Evolutionary conservation across 2,329 filamentous ascomycete species (phyloP).

Genomic region (Coniella lustricola): DNA sequence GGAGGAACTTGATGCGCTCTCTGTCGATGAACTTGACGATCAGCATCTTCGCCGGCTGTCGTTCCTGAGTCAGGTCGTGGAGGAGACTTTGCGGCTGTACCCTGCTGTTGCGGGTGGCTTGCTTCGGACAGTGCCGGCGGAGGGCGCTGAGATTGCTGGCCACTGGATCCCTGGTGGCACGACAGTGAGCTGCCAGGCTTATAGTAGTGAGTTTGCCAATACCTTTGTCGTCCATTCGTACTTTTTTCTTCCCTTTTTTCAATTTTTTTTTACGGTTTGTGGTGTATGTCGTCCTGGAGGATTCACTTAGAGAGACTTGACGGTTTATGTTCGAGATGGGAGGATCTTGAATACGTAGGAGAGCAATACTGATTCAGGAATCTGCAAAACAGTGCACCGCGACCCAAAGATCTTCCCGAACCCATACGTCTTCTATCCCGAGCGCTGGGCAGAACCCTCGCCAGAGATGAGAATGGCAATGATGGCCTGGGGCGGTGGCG

Average conservation of each 20-base stretch:
- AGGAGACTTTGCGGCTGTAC: constrained; percentile 40
- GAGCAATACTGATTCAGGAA: neutral
- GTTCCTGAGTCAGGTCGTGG: constrained; percentile 35
- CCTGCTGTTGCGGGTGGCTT: constrained; percentile 32
- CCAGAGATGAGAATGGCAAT: constrained; percentile 22
- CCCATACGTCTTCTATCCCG: constrained; percentile 29
- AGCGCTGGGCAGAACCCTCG: constrained; percentile 29
- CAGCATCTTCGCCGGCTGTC: constrained; percentile 29
- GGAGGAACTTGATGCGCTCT: constrained; percentile 28
- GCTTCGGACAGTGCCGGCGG: constrained; percentile 32
- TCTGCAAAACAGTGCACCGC: constrained; percentile 30
- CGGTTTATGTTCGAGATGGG: too few species aligned
- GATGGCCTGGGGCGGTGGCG: constrained; percentile 25
- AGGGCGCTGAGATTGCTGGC: constrained; percentile 31
- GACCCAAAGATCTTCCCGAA: constrained; percentile 32
- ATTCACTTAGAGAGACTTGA: too few species aligned
- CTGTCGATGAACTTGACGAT: constrained; percentile 23
- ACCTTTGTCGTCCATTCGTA: too few species aligned
- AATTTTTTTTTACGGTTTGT: too few species aligned
- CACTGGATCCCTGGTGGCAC: constrained; percentile 33
- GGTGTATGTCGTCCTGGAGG: too few species aligned
- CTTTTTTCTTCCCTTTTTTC: neutral
- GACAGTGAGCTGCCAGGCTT: constrained; percentile 36
- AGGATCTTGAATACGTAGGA: too few species aligned
- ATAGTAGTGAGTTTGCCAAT: constrained; percentile 23